Evolutionary conservation across 495 filamentous ascomycete species (phyloP).

Genomic region (Aspergillus leporis): DNA sequence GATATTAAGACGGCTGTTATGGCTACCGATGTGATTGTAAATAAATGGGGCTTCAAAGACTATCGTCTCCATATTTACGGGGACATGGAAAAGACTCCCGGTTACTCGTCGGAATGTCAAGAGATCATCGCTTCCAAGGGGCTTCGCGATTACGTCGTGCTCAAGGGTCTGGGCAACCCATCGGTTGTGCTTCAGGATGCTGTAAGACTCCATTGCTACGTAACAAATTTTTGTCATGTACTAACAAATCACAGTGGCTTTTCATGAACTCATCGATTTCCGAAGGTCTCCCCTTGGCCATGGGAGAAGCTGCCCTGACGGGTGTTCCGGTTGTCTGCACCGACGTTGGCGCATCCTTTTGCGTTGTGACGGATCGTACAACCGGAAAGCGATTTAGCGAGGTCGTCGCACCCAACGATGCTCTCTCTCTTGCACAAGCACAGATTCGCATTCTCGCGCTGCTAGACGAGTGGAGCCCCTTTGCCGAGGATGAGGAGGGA

Average conservation of each 20-base stretch:
- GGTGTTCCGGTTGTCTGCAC: conserved; percentile 66
- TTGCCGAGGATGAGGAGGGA: conserved; percentile 58
- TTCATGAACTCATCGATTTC: conserved; percentile 69
- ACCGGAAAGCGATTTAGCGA: conserved; percentile 59
- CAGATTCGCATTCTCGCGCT: conserved; percentile 63
- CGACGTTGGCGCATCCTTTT: conserved; percentile 62
- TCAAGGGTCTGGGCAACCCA: conserved; percentile 56
- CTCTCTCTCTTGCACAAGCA: conserved; percentile 55
- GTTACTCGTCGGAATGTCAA: conserved; percentile 60
- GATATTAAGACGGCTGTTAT: conserved; percentile 66
- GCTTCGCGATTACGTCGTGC: conserved; percentile 51
- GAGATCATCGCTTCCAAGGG: conserved; percentile 63
- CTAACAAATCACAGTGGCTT: conserved; percentile 60
- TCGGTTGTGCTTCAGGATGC: conserved; percentile 58
- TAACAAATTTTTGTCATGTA: conserved; percentile 50
- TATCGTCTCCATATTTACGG: conserved; percentile 65
- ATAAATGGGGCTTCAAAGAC: conserved; percentile 65
- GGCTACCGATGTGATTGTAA: conserved; percentile 63
- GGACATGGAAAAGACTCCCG: conserved; percentile 59
- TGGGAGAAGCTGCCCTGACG: conserved; percentile 66
- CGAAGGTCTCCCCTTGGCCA: conserved; percentile 63
- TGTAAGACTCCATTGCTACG: conserved; percentile 32
- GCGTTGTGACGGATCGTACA: conserved; percentile 60
- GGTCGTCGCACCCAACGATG: conserved; percentile 64
- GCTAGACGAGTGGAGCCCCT: conserved; percentile 58